These are phyloP conservation scores for Saccharomyces hybrid DNA, from an alignment of 1,139 yeast species.

Conservation along the genomic window DNA sequence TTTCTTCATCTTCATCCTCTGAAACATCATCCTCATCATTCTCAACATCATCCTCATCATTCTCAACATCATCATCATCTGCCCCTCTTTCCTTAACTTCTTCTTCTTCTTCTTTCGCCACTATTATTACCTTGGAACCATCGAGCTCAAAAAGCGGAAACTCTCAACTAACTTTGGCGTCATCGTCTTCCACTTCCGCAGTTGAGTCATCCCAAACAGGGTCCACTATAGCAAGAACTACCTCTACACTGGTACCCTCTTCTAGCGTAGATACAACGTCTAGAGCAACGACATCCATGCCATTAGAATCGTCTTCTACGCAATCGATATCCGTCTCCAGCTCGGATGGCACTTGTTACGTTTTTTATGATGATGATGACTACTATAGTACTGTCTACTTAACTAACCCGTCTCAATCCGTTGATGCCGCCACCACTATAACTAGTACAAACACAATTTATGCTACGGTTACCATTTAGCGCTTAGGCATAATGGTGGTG, in stretches of 20 bases:
- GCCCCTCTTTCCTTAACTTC: constrained; percentile 5
- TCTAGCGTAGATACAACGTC: not conserved
- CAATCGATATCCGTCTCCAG: constrained; percentile 8
- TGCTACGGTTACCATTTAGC: constrained; percentile 12
- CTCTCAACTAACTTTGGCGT: not conserved
- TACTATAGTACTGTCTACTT: constrained; percentile 29
- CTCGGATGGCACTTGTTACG: constrained; percentile 22
- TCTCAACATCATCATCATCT: constrained; percentile 1
- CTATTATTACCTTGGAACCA: constrained; percentile 5
- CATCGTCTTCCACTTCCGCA: not conserved
- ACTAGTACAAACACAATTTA: constrained; percentile 26
- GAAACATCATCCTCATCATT: not conserved
- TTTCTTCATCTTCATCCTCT: not conserved
- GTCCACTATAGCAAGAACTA: constrained; percentile 4
- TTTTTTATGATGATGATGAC: constrained; percentile 21
- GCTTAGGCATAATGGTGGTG: not conserved
- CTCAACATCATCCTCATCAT: not conserved
- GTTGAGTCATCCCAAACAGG: not conserved
- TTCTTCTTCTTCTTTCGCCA: constrained; percentile 7
- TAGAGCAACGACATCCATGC: constrained; percentile 7
- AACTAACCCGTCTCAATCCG: constrained; percentile 25
- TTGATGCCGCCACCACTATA: constrained; percentile 31
- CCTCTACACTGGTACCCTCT: not conserved
- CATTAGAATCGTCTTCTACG: constrained; percentile 1
- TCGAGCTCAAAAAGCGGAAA: not conserved